Evolutionary conservation across 345 rosid genomes (phyloP), one percentile per base, ranked within the genome.

Genomic region (Tarenaya hassleriana): DNA sequence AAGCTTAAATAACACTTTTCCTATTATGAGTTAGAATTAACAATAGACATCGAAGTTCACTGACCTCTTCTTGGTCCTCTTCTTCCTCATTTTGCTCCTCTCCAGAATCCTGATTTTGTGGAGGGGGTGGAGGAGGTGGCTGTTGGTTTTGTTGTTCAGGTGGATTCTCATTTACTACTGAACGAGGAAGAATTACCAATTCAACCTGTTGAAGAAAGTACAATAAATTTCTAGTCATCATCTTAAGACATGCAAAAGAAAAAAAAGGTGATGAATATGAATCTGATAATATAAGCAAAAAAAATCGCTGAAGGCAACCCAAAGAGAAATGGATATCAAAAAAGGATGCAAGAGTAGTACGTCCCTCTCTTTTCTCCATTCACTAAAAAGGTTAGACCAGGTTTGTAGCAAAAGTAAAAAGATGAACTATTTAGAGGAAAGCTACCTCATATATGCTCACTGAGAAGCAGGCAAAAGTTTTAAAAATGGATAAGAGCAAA

Each of bases 41-140:
- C 20, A 27, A 18, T 37, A 41, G 6, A 47, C 29, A 51, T 48
- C 7, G 9, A 42, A 34, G 27, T 55, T 52, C 45, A 61, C 70
- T 53, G 47, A 66, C 70, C 61, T 66, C 66, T 53, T 66, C 65
- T 41, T 60, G 48, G 41, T 84, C 96, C 77, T 87, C 88, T 67
- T 91, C 95, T 72, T 91, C 96, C 70, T 84, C 94, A 55, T 84
- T 75, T 72, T 91, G 76, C 59, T 91, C 95, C 45, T 81, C 92
- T 44, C 78, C 89, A 58, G 81, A 42, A 54, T 87, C 90, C 40
- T 80, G 76, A 71, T 77, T 82, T 62, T 91, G 84, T 10, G 95
- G 92, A 73, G 98, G 96, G 33, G 94, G 97, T n/a, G 95, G 97
- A 8, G 95, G 95, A 12, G 95, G 98, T 55, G 87, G 96, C 67